These are phyloP conservation scores for Pseudogymnoascus sp. DNA, from an alignment of 2,329 filamentous ascomycete genomes.

Conservation along the genomic window DNA sequence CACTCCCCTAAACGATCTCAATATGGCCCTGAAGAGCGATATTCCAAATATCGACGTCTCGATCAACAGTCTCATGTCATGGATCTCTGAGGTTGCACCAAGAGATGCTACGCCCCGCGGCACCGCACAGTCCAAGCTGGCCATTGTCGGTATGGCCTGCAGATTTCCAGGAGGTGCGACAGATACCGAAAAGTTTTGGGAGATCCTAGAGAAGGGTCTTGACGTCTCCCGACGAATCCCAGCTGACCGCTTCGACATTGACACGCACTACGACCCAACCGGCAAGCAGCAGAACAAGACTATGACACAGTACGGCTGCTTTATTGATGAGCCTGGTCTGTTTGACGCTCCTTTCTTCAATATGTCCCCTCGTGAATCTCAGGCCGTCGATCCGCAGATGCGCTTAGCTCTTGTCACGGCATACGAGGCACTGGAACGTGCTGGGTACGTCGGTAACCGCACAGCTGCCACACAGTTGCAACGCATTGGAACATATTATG, in stretches of 20 bases:
- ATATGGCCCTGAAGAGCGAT: neutral
- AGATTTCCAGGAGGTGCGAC: conserved; percentile 26
- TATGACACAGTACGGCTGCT: conserved; percentile 67
- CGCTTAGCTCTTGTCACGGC: conserved; percentile 64
- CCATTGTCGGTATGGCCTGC: conserved; percentile 28
- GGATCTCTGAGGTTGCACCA: neutral
- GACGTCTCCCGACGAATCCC: conserved; percentile 58
- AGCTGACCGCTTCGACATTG: conserved; percentile 59
- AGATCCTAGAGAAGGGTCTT: conserved; percentile 44
- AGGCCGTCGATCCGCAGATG: conserved; percentile 71
- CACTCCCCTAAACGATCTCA: neutral
- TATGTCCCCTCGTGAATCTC: conserved; percentile 71
- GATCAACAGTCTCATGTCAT: neutral
- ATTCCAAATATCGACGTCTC: neutral
- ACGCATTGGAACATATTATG: conserved; percentile 22
- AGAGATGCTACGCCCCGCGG: conserved; percentile 21
- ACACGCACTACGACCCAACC: conserved; percentile 58
- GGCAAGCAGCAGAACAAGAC: conserved; percentile 65
- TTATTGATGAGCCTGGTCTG: conserved; percentile 56
- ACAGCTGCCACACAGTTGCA: conserved; percentile 30
- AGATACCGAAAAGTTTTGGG: conserved; percentile 33
- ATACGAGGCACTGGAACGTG: conserved; percentile 71
- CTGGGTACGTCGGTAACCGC: conserved; percentile 48
- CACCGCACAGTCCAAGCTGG: conserved; percentile 43
- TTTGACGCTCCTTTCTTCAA: conserved; percentile 77